These are phyloP conservation scores for Macrotyloma uniflorum DNA, from an alignment of 306 rosid genomes.

Conservation along the genomic window DNA sequence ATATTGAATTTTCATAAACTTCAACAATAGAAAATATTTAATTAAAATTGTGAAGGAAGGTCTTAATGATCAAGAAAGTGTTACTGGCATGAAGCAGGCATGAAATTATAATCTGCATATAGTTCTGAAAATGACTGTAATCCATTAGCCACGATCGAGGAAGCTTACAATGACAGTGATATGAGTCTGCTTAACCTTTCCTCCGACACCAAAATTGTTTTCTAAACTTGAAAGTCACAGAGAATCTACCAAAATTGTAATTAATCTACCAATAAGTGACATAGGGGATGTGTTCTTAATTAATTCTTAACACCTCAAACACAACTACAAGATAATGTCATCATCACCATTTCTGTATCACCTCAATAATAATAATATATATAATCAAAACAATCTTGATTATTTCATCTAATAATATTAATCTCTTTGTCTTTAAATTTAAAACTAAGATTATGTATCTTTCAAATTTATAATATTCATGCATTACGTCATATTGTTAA, in stretches of 20 bases:
- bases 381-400: too few relatives aligned
- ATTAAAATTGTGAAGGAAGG: neutral
- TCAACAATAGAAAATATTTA: too few relatives aligned
- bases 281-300: constrained; percentile 30
- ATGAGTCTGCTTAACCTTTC: neutral
- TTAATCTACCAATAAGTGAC: constrained; percentile 28
- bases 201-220: neutral
- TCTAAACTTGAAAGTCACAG: neutral
- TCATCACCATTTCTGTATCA: too few relatives aligned
- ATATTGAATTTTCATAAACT: too few relatives aligned
- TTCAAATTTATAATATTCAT: too few relatives aligned
- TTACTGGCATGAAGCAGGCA: constrained; percentile 42
- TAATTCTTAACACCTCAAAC: constrained; percentile 48
- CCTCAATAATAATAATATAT: too few relatives aligned
- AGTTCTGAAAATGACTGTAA: constrained; percentile 44
- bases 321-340: too few relatives aligned
- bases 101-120: constrained; percentile 26
- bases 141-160: neutral
- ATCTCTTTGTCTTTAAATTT: too few relatives aligned
- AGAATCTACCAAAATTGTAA: constrained; percentile 29
- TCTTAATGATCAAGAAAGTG: constrained; percentile 35
- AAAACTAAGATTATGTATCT: too few relatives aligned
- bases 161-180: constrained; percentile 39
- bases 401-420: too few relatives aligned
- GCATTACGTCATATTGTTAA: too few relatives aligned